Evolutionary conservation across 768 basidiomycete species (phyloP).

Genomic region (Lanmaoa rubissima): DNA sequence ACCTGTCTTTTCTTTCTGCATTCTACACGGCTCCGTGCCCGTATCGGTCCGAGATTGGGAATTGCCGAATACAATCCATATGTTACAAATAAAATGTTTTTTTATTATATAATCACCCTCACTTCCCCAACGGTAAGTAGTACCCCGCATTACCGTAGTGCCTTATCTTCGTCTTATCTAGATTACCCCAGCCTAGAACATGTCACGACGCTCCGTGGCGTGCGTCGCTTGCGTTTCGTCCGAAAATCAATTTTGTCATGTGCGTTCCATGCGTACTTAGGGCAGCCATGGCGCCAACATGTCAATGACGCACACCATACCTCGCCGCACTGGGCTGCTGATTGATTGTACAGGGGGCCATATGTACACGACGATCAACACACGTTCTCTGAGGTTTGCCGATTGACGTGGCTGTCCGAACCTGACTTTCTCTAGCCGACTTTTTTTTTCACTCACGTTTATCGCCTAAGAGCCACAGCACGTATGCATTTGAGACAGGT

Average conservation of each 20-base stretch:
- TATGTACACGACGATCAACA: background rate
- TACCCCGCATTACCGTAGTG: conserved; percentile 23
- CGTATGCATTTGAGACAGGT: background rate
- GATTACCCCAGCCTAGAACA: conserved; percentile 28
- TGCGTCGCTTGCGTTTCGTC: background rate
- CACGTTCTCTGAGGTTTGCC: conserved; percentile 4
- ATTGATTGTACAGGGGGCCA: background rate
- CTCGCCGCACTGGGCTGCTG: conserved; percentile 1
- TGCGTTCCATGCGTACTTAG: background rate
- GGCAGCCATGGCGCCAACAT: background rate
- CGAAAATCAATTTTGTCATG: conserved; percentile 13
- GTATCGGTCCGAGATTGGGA: conserved; percentile 27
- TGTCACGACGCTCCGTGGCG: background rate
- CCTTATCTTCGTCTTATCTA: conserved; percentile 26
- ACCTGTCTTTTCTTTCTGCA: conserved; percentile 6
- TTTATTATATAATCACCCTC: conserved; percentile 12
- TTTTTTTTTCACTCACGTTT: background rate
- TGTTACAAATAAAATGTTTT: background rate
- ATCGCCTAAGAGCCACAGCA: background rate
- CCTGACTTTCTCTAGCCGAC: background rate
- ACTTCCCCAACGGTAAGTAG: background rate
- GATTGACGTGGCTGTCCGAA: conserved; percentile 3
- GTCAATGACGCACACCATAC: background rate
- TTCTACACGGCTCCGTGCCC: conserved; percentile 20
- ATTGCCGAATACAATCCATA: conserved; percentile 9